Evolutionary conservation across 2,329 filamentous ascomycete genomes (phyloP), one percentile per base, ranked within the genome.

Genomic region (Phoma herbarum): DNA sequence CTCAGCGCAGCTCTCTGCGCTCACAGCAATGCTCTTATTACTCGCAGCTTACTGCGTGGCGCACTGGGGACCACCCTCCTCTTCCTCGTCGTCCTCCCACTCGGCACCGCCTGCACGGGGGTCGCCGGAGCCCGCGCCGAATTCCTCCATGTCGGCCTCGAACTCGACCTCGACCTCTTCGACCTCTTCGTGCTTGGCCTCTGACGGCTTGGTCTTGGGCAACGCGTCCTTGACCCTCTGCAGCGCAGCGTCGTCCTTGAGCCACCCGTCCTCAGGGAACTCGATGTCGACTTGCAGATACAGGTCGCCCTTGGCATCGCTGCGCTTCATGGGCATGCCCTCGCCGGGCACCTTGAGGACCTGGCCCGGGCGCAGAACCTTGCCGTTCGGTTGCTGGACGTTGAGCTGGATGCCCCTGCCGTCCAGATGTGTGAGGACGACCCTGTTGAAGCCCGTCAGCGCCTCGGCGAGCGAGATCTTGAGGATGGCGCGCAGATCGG

Each of bases 281-380:
- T 92, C 86, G 62, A 99, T 85, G 69, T 95, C 89, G 64, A 97
- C 89, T 35, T 90, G 81, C 41, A 99, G 83, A 78, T 94, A 99
- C 18, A 99, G 81, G 72, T 98, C 93, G 42, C 95, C 95, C 74
- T 88, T 92, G 4, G 81, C 73, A 37, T 99, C 95, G 63, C 89
- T 91, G 57, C 89, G 88, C 84, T 97, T 97, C 68, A 89, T 78
- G 2, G 95, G 95, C 95, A 99, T 99, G 60, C 95, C 95, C 80
- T 99, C 95, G 25, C 92, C 93, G 2, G 84, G 78, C 1, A 99
- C 82, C 81, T 93, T 97, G 68, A 99, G 84, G 8, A 94, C 86
- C 74, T 99, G 91, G 25, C 88, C 90, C 0, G 95, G 93, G 25
- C 88, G 87, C 33, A 99, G 80, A 50, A 98, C 84, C 76, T 93